Evolutionary conservation across 192 early-diverging fungal genomes (phyloP), one percentile per base, ranked within the genome.

Genomic region (Kappamyces sp.): DNA sequence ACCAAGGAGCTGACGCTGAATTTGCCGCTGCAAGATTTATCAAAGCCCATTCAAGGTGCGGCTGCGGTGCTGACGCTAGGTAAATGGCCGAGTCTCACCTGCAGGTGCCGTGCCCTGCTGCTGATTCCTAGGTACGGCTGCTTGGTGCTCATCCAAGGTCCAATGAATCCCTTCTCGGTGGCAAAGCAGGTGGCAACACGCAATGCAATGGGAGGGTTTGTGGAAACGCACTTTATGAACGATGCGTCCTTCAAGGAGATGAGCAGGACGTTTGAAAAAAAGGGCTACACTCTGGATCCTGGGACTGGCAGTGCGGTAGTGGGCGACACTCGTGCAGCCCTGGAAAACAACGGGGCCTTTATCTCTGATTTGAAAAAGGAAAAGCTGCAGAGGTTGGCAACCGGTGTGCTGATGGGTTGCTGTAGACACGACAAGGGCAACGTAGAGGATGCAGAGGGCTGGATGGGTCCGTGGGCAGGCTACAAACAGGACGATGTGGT

Each of bases 391-490:
- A 66, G 47, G 77, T 22, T 22, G 22, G 22, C 22, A 22, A 22
- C 22, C 22, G 22, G 22, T 22, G 22, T 22, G 22, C 22, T 22
- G 22, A 22, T 22, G 22, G 22, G 22, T 22, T 22, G 22, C 22
- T 22, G 22, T 22, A 22, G 22, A 22, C 22, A 22, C 22, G 22
- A 22, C 22, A 88, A 61, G 66, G 82, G 59, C 77, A 85, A 62
- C 83, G 91, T 57, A 2, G 84, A 88, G 63, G 66, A 72, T 6
- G 86, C 83, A 52, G 93, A 92, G 38, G 86, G 95, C 46, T 63
- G 90, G 60, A 75, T 78, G 55, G 96, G 96, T 1, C 96, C 94
- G 2, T 97, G 94, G 96, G 91, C 92, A 0, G 88, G 92, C 1
- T 99, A 87, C 66, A 58, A 65, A 60, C 45, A 63, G 38, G 64